Percentiles rank a stretch among this genome's conserved stretches.
Conservation (phyloP, 2,329 filamentous ascomycete species). For the Ceratocystis destructans region DNA sequence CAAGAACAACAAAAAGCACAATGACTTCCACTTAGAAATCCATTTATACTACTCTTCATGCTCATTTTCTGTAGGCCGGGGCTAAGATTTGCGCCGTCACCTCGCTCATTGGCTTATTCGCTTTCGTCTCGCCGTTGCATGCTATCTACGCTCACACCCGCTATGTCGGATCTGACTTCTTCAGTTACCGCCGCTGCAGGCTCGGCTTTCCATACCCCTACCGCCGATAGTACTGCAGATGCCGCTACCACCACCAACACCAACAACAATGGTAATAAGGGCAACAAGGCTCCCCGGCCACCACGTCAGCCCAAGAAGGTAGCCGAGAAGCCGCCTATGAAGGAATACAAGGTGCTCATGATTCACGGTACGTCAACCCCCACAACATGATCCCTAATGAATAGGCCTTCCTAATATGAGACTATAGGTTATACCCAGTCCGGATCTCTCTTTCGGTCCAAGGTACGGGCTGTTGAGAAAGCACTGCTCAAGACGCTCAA, state of each 20-base stretch:
- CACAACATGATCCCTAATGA: neutral
- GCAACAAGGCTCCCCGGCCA: slow-evolving; percentile 8
- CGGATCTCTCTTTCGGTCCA: slow-evolving; percentile 68
- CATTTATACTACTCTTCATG: slow-evolving; percentile 1
- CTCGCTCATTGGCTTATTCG: neutral
- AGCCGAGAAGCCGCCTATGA: slow-evolving; percentile 26
- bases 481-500: slow-evolving; percentile 59
- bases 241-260: neutral
- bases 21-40: neutral
- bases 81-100: slow-evolving; percentile 1
- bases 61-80: neutral
- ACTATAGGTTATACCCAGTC: slow-evolving; percentile 73
- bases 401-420: slow-evolving; percentile 4
- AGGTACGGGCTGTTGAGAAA: slow-evolving; percentile 79
- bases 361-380: slow-evolving; percentile 45
- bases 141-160: slow-evolving; percentile 5
- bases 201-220: neutral
- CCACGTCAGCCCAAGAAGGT: slow-evolving; percentile 14
- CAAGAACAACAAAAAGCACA: neutral
- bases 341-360: slow-evolving; percentile 57
- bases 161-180: slow-evolving; percentile 15
- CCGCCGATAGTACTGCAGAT: neutral
- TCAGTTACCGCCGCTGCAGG: neutral
- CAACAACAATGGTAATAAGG: neutral
- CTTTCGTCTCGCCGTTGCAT: neutral